Conservation (phyloP, 1,139 yeast genomes). For the Taphrina confusa region DNA sequence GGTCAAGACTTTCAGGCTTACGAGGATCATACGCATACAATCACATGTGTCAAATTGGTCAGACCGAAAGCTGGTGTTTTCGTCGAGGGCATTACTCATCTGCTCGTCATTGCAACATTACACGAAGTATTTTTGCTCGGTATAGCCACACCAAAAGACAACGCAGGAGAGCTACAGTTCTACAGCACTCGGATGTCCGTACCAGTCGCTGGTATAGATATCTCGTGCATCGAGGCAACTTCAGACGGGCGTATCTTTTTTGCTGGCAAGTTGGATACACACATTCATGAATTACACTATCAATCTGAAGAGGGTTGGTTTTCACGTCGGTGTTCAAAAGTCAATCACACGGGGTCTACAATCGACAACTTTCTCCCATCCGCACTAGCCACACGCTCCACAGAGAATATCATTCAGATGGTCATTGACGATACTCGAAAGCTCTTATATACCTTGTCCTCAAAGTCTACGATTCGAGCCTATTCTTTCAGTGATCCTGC, state of each 20-base stretch:
- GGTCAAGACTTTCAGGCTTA: slow-evolving; percentile 73
- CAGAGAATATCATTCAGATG: slow-evolving; percentile 65
- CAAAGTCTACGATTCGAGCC: slow-evolving; percentile 77
- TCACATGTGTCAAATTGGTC: slow-evolving; percentile 71
- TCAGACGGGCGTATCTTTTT: slow-evolving; percentile 81
- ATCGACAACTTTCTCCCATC: slow-evolving; percentile 38
- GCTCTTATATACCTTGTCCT: slow-evolving; percentile 77
- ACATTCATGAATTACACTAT: slow-evolving; percentile 86
- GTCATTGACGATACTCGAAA: slow-evolving; percentile 76
- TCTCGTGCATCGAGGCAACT: slow-evolving; percentile 62
- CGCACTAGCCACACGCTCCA: slow-evolving; percentile 40
- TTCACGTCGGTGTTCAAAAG: slow-evolving; percentile 76
- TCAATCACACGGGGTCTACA: slow-evolving; percentile 53
- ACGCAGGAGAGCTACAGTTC: slow-evolving; percentile 59
- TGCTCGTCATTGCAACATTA: slow-evolving; percentile 77
- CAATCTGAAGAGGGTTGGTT: slow-evolving; percentile 88
- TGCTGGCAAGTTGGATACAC: slow-evolving; percentile 76
- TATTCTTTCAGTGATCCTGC: slow-evolving; percentile 54
- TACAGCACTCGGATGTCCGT: slow-evolving; percentile 83
- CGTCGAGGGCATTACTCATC: slow-evolving; percentile 69
- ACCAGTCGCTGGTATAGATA: slow-evolving; percentile 72
- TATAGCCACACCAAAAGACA: slow-evolving; percentile 55
- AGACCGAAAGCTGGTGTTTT: slow-evolving; percentile 80
- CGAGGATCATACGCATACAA: slow-evolving; percentile 78
- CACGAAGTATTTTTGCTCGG: slow-evolving; percentile 77